Evolutionary conservation across 1,284 basidiomycete genomes (phyloP).

Genomic region (Cryptococcus amylolentus): DNA sequence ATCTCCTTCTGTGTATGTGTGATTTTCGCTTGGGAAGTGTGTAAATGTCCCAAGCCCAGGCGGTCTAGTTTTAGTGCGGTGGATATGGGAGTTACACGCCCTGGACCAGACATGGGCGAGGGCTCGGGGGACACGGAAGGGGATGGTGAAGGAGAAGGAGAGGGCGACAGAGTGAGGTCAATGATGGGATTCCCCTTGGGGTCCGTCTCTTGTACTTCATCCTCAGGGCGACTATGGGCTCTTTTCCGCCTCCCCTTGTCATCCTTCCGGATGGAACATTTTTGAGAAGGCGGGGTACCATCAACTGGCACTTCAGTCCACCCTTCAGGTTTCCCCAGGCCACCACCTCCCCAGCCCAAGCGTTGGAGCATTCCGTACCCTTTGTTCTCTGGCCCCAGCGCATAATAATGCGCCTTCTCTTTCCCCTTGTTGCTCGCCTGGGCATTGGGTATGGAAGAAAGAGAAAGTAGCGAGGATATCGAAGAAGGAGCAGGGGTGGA

Average conservation of each 20-base stretch:
- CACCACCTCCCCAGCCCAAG: conserved; percentile 44
- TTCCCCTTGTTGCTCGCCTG: neutral
- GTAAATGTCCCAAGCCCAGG: conserved; percentile 36
- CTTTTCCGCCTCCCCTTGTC: neutral
- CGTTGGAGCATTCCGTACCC: conserved; percentile 37
- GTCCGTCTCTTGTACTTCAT: conserved; percentile 7
- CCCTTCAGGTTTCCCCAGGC: conserved; percentile 33
- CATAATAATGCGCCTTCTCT: conserved; percentile 23
- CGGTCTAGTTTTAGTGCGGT: conserved; percentile 45
- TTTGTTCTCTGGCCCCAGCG: conserved; percentile 43
- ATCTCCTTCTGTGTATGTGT: conserved; percentile 42
- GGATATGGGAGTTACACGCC: conserved; percentile 38
- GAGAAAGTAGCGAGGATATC: conserved; percentile 34
- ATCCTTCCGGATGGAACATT: neutral
- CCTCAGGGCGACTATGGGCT: neutral
- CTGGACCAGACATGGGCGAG: conserved; percentile 24
- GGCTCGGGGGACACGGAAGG: neutral
- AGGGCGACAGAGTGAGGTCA: conserved; percentile 15
- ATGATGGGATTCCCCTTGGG: conserved; percentile 12
- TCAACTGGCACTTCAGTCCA: conserved; percentile 9
- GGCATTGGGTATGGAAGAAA: conserved; percentile 2
- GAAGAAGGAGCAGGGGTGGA: conserved; percentile 6
- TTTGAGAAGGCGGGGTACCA: neutral
- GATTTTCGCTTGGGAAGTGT: conserved; percentile 23
- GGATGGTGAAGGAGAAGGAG: neutral